Evolutionary conservation across 2,329 filamentous ascomycete species (phyloP), one percentile per base, ranked within the genome.

Genomic region (Pyricularia grisea): DNA sequence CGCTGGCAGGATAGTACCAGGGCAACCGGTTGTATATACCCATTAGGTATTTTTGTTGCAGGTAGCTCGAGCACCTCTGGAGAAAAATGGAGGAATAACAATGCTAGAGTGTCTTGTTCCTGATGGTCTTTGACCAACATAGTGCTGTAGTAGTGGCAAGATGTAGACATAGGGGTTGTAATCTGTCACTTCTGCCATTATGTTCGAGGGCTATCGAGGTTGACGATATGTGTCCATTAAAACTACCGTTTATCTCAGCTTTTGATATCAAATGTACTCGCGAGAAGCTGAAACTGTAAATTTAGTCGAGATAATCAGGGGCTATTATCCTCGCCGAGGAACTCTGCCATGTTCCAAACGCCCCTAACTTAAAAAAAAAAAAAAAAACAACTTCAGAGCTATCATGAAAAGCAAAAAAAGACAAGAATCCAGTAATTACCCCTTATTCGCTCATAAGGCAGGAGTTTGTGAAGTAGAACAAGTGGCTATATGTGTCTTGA

Each of bases 401-500:
- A 4, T 10, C 10, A 36, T 36, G 36, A 14, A 6, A 3, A 20
- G 3, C 17, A 42, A 17, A 42, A 4, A 20, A 20, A 42, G 2
- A 42, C 17, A 14, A 42, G 6, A 42, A 20, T 17, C 2, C 1
- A 42, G 36, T 17, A 14, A 17, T 6, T 17, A 42, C 11, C 3
- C 36, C 14, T n/a, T n/a, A 50, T n/a, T 20, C 42, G 1, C 42
- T 50, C 20, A 50, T 5, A 5, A 7, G 17, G 17, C 14, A 17
- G 20, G 20, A 50, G 20, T 50, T n/a, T 50, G 42, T 9, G 42
- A n/a, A 17, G 42, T 50, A 64, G 60, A 64, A 23, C 23, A 60
- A 6, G 67, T 68, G 14, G 67, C 58, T 11, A 68, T 68, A 30
- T 68, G 28, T 11, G 67, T 68, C 67, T 50, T 30, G 55, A 64